Evolutionary conservation across 176 grass and related monocot genomes (phyloP), one percentile per base, ranked within the genome.

Genomic region (Oropetium thomaeum): DNA sequence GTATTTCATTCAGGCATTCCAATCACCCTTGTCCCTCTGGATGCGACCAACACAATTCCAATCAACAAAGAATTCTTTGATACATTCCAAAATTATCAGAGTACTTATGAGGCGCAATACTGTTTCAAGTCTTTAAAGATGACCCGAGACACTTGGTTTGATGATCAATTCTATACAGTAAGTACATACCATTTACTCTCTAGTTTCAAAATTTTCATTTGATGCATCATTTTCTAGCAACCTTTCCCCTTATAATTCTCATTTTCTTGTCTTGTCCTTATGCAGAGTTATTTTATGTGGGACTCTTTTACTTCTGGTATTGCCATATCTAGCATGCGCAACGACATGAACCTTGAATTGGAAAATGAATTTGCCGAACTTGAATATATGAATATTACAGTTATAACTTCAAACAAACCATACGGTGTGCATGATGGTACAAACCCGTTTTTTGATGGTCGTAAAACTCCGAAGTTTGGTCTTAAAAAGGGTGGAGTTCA

Each of bases 251-350:
- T 57, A 27, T 13, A 27, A 33, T 33, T 83, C 28, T 81, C 26
- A 77, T 57, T 28, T 68, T 55, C 15, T 63, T 51, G 10, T 17
- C 52, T 30, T 54, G 74, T 48, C 13, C 13, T 70, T 68, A 72
- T 71, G 62, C 78, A 97, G 95, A 97, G 88, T 61, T 93, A 67
- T 66, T 97, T 93, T 69, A 91, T 93, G 95, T 93, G 90, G 95
- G 95, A 97, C 65, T 91, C 95, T 10, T 93, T 97, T 70, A 74
- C 79, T 54, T 71, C 90, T 62, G 90, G 90, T 71, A 63, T 91
- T 48, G 90, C 83, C 7, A 44, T 93, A 14, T 92, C 90, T 19
- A 89, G 90, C 79, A 91, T 97, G 86, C 68, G 74, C 47, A 89
- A 87, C 67, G 83, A 77, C 27, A 74, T 87, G 29, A 80, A 75